phyloP scores from a whole-genome alignment of 768 basidiomycete species.

The Melanogaster broomeanus region DNA sequence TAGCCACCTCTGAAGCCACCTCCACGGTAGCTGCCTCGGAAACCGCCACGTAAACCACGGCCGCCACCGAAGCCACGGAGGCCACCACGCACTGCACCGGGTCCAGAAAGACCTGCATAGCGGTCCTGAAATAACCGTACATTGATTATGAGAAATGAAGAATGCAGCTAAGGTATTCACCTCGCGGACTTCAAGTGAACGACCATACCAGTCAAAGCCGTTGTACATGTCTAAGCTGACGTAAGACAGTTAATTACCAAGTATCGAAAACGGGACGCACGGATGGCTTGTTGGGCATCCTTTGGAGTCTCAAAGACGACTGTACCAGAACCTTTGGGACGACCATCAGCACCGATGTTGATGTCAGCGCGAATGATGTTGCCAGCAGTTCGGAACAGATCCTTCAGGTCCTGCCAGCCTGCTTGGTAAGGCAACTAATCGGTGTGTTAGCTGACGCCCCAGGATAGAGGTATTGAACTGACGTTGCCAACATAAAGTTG shows the following conservation, averaged over 20 bases:
- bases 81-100: slow-evolving; percentile 57
- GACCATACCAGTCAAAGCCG: slow-evolving; percentile 97
- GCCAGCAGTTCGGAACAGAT: slow-evolving; percentile 93
- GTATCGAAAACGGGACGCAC: slow-evolving; percentile 46
- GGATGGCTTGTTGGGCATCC: slow-evolving; percentile 90
- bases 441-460: slow-evolving; percentile 2
- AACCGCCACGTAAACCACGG: slow-evolving; percentile 53
- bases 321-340: slow-evolving; percentile 96
- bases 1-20: slow-evolving; percentile 61
- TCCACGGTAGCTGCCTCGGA: slow-evolving; percentile 50
- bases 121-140: slow-evolving; percentile 61
- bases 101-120: slow-evolving; percentile 81
- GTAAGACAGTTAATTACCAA: background rate
- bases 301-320: slow-evolving; percentile 92
- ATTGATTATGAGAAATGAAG: background rate
- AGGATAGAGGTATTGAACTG: slow-evolving; percentile 20
- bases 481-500: slow-evolving; percentile 94
- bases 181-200: slow-evolving; percentile 93
- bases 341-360: slow-evolving; percentile 89
- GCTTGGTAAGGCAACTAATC: slow-evolving; percentile 89
- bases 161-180: slow-evolving; percentile 40
- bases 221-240: slow-evolving; percentile 81
- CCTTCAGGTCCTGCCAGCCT: slow-evolving; percentile 99
- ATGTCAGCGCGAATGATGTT: slow-evolving; percentile 96
- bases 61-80: slow-evolving; percentile 56